These are phyloP conservation scores for Populus hybrid DNA, from an alignment of 441 rosid species.

Conservation along the genomic window DNA sequence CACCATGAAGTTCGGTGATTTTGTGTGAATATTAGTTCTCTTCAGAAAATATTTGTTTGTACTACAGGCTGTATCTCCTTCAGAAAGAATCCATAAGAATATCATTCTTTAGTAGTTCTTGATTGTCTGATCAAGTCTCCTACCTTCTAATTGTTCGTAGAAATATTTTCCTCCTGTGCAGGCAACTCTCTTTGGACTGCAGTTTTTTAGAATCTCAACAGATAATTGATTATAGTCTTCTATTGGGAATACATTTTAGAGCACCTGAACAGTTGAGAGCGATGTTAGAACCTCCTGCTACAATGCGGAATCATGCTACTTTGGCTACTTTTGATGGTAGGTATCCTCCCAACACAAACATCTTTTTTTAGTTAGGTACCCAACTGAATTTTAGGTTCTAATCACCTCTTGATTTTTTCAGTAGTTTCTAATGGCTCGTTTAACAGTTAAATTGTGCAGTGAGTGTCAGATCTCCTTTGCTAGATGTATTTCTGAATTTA, in stretches of 20 bases:
- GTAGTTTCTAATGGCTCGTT: background rate
- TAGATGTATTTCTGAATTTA: background rate
- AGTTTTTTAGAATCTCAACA: constrained; percentile 81
- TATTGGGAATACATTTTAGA: constrained; percentile 91
- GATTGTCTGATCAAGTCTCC: background rate
- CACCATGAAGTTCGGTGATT: no score
- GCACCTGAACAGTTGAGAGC: constrained; percentile 77
- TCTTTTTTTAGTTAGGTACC: background rate
- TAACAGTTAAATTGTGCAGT: background rate
- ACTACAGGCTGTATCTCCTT: background rate
- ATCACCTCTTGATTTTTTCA: background rate
- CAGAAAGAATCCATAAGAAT: background rate
- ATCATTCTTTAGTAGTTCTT: background rate
- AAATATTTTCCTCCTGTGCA: constrained; percentile 35
- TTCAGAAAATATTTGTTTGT: background rate
- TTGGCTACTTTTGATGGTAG: constrained; percentile 48
- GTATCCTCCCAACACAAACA: constrained; percentile 10
- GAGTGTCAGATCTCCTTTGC: background rate
- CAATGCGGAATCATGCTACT: constrained; percentile 41
- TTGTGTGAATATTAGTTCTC: no score
- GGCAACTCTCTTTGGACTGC: constrained; percentile 78
- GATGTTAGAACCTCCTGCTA: constrained; percentile 48
- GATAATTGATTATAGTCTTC: constrained; percentile 92
- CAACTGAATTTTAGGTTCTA: background rate
- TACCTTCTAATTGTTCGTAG: constrained; percentile 19